These are phyloP conservation scores for Corchorus capsularis DNA, from an alignment of 345 rosid genomes.

Conservation along the genomic window DNA sequence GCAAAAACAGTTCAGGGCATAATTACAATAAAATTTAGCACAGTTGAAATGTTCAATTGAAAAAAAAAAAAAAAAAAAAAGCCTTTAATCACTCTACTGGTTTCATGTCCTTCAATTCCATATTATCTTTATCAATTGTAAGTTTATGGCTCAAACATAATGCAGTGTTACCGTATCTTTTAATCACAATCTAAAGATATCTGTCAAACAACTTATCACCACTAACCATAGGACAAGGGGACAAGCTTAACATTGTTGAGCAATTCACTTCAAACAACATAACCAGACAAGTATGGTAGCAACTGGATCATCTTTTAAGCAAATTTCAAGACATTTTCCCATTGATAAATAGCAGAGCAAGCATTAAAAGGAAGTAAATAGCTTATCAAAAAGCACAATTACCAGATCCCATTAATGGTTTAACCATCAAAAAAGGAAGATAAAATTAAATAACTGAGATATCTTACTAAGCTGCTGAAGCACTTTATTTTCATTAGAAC, in stretches of 20 bases:
- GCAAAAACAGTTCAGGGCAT: too few species aligned
- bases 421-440: conserved; percentile 3
- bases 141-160: not conserved
- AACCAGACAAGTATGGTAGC: not conserved
- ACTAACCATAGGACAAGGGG: not conserved
- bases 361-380: not conserved
- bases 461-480: not conserved
- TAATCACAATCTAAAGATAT: not conserved
- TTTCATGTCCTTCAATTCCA: not conserved
- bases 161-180: not conserved
- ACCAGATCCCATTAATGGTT: not conserved
- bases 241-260: not conserved
- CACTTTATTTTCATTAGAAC: not conserved
- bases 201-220: not conserved
- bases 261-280: not conserved
- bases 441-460: not conserved
- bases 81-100: too few species aligned
- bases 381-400: not conserved
- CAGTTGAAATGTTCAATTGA: not conserved
- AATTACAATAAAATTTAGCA: too few species aligned
- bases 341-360: not conserved
- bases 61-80: not conserved
- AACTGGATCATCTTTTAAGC: not conserved
- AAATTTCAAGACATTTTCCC: conserved; percentile 10
- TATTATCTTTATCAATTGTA: conserved; percentile 1